Percentiles rank a stretch among this genome's conserved stretches.
These are phyloP conservation scores for Multifurca ochricompacta DNA, from an alignment of 768 basidiomycete species.

Conservation along the genomic window DNA sequence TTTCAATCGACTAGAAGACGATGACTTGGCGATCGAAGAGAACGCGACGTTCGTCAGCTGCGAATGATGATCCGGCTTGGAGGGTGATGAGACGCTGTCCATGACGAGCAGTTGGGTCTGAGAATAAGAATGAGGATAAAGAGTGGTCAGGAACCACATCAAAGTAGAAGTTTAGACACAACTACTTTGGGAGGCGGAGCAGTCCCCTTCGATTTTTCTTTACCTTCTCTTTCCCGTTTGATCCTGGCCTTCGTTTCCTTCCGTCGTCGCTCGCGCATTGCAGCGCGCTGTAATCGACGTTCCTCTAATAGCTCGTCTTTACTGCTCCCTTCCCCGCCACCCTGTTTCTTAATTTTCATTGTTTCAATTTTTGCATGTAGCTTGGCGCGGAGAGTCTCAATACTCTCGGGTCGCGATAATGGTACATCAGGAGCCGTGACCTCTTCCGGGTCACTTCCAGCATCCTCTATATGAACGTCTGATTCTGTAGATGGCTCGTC, in stretches of 20 bases:
- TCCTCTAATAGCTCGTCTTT: conserved; percentile 82
- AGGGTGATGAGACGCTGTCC: conserved; percentile 30
- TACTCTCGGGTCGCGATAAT: conserved; percentile 57
- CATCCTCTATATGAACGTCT: conserved; percentile 28
- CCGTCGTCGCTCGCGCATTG: conserved; percentile 76
- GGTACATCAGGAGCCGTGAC: conserved; percentile 38
- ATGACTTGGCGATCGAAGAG: conserved; percentile 47
- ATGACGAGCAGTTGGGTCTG: conserved; percentile 71
- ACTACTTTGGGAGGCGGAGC: conserved; percentile 49
- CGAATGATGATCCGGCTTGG: conserved; percentile 25
- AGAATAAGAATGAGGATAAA: neutral
- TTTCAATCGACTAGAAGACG: conserved; percentile 45
- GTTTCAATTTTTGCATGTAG: conserved; percentile 65
- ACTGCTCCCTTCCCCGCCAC: conserved; percentile 43
- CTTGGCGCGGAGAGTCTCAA: conserved; percentile 59
- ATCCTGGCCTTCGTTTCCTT: conserved; percentile 85
- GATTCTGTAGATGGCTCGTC: conserved; percentile 33
- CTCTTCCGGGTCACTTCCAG: conserved; percentile 29
- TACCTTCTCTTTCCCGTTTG: conserved; percentile 50
- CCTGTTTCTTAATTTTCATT: conserved; percentile 41
- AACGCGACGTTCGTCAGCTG: conserved; percentile 61
- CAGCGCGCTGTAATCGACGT: conserved; percentile 64
- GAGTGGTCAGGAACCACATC: too few relatives aligned
- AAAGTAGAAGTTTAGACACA: too few relatives aligned
- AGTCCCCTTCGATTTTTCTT: conserved; percentile 34